Conservation (phyloP, 192 early-diverging fungal species). For the Phycomyces nitens region DNA sequence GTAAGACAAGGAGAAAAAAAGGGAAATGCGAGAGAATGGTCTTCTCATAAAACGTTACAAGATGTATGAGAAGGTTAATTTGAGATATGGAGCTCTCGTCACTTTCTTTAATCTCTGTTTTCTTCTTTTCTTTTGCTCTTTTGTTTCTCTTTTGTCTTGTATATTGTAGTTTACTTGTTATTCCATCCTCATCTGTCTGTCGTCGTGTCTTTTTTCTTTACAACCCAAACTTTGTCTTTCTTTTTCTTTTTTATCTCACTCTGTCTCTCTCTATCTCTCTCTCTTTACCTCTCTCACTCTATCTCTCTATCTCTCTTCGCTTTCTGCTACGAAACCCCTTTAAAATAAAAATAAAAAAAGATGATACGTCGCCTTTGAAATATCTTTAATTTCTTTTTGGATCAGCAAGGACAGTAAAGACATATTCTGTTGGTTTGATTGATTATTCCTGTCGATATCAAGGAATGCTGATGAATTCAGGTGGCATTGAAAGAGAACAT, state of each 20-base stretch:
- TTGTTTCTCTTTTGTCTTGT: background rate
- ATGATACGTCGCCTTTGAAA: slow-evolving; percentile 1
- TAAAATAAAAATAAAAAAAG: background rate
- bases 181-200: slow-evolving; percentile 7
- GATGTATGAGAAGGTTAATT: background rate
- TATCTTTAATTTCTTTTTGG: background rate
- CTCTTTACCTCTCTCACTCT: background rate
- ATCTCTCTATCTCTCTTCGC: background rate
- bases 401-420: no score
- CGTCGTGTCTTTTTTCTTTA: background rate
- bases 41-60: background rate
- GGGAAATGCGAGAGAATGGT: background rate
- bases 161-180: background rate
- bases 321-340: background rate
- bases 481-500: no score
- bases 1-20: slow-evolving; percentile 3
- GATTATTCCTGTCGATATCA: no score
- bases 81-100: background rate
- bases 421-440: no score
- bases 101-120: background rate
- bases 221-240: no score
- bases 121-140: background rate
- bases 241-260: slow-evolving; percentile 8
- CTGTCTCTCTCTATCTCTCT: background rate
- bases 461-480: no score